These are phyloP conservation scores for Zoysia pacifica DNA, from an alignment of 176 grass and related monocot species.

Conservation along the genomic window DNA sequence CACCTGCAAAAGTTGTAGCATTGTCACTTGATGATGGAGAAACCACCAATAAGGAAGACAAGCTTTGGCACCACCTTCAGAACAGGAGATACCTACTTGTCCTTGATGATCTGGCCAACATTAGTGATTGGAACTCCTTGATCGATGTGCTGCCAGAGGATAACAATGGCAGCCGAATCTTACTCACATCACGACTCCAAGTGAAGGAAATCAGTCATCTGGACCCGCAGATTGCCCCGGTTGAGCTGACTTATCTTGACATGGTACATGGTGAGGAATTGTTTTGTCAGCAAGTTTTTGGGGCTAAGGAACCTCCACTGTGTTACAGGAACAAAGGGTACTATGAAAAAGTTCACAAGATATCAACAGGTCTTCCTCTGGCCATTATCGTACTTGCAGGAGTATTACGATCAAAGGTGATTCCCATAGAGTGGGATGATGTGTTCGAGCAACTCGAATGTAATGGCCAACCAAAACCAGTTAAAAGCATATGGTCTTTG, in stretches of 20 bases:
- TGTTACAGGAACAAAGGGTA: slow-evolving; percentile 38
- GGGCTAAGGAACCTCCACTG: slow-evolving; percentile 35
- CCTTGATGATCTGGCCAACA: slow-evolving; percentile 47
- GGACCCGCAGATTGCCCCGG: slow-evolving; percentile 27
- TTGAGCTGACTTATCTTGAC: slow-evolving; percentile 35
- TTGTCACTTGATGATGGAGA: slow-evolving; percentile 3
- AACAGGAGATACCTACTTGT: slow-evolving; percentile 43
- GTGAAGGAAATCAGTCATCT: slow-evolving; percentile 49
- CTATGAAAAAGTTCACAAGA: slow-evolving; percentile 41
- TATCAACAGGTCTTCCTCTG: slow-evolving; percentile 48
- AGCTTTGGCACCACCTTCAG: slow-evolving; percentile 23
- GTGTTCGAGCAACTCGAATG: slow-evolving; percentile 39
- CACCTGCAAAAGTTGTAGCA: slow-evolving; percentile 4
- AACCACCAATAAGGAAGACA: slow-evolving; percentile 18
- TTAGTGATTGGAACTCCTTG: slow-evolving; percentile 50
- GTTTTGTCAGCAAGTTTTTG: slow-evolving; percentile 41
- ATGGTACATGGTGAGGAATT: slow-evolving; percentile 31
- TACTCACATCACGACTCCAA: slow-evolving; percentile 45
- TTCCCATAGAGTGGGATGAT: slow-evolving; percentile 42
- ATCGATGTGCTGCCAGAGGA: slow-evolving; percentile 35
- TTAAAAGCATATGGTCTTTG: slow-evolving; percentile 40
- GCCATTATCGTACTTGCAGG: slow-evolving; percentile 48
- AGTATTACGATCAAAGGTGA: slow-evolving; percentile 44
- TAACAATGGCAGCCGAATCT: slow-evolving; percentile 43
- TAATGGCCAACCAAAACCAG: slow-evolving; percentile 47